Base-by-base conservation (phyloP, 176 grass and related monocot species). In the Dactylis glomerata region DNA sequence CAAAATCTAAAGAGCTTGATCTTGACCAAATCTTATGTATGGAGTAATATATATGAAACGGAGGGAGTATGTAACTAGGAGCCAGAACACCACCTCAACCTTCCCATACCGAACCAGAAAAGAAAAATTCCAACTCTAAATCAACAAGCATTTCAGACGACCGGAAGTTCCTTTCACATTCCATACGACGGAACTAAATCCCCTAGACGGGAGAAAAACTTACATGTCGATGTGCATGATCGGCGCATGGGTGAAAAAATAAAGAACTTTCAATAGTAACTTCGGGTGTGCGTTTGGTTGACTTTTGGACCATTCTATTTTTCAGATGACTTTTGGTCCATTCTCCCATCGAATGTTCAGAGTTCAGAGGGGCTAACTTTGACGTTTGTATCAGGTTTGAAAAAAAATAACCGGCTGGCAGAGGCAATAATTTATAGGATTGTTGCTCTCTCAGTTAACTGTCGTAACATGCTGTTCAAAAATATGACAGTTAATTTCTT, bases 331-430 rank as follows among this genome's bases (percentile, higher is more conserved):
- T n/a, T n/a, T n/a, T n/a, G n/a, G 61, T 55, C 14, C 24, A 19
- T n/a, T n/a, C 4, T 11, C 23, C 16, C 1, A 40, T 33, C 32
- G 47, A 47, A 37, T 47, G 50, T 62, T 62, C 12, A 16, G 6
- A 62, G 58, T 30, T 30, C 26, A 30, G 0, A 62, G 15, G 58
- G 47, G 45, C 20, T 12, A 11, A 2, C 1, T 45, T 46, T 82
- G 47, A 68, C 72, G 37, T 14, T 75, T 64, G 2, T 55, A 28
- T 42, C 2, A 28, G 23, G 19, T 83, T 83, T 79, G 86, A 88
- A 34, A 71, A 78, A 30, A 23, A 38, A 13, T 32, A 30, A 30
- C 74, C 9, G 67, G n/a, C 11, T 28, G 45, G 30, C 10, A 65
- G 17, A n/a, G 6, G 12, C 11, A 81, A 24, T 20, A 47, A 14